Conservation (phyloP, 192 early-diverging fungal genomes). For the Coemansia biformis region DNA sequence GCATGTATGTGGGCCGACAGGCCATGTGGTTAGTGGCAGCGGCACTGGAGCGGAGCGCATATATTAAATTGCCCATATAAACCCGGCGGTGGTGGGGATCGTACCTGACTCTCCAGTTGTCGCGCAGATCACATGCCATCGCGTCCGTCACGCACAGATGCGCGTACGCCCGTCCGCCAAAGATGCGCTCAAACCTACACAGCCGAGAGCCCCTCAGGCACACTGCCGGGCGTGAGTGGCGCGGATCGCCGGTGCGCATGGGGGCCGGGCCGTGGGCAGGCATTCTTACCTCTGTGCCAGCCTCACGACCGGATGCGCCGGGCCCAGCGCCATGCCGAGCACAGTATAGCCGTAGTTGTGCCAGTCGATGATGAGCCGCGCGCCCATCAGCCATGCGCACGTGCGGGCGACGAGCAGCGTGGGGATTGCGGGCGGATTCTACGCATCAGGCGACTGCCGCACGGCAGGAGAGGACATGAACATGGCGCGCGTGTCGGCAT, state of each 20-base stretch:
- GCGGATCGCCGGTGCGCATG: too few relatives aligned
- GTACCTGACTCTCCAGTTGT: constrained; percentile 63
- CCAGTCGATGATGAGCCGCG: constrained; percentile 89
- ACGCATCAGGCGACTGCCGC: too few relatives aligned
- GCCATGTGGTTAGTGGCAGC: too few relatives aligned
- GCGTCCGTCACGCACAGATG: constrained; percentile 84
- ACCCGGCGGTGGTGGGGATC: constrained; percentile 1
- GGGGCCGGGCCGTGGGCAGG: too few relatives aligned
- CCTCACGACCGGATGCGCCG: constrained; percentile 39
- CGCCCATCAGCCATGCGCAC: constrained; percentile 58
- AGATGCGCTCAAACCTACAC: constrained; percentile 38
- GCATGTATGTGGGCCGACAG: too few relatives aligned
- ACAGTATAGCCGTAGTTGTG: constrained; percentile 95
- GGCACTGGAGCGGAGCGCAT: too few relatives aligned
- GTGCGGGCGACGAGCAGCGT: constrained; percentile 75
- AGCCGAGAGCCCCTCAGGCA: too few relatives aligned
- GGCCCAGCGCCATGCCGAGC: constrained; percentile 66
- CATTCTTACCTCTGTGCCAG: constrained; percentile 25
- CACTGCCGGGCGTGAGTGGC: too few relatives aligned
- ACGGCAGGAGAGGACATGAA: too few relatives aligned
- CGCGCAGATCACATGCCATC: constrained; percentile 65
- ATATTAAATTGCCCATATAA: too few relatives aligned
- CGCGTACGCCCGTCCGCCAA: constrained; percentile 57
- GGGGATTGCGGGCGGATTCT: constrained; percentile 94
- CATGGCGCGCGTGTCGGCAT: too few relatives aligned